Percentiles rank a stretch among this genome's conserved stretches.
phyloP scores from a whole-genome alignment of 2,329 filamentous ascomycete genomes.

The Pyrenophora tritici-repentis region DNA sequence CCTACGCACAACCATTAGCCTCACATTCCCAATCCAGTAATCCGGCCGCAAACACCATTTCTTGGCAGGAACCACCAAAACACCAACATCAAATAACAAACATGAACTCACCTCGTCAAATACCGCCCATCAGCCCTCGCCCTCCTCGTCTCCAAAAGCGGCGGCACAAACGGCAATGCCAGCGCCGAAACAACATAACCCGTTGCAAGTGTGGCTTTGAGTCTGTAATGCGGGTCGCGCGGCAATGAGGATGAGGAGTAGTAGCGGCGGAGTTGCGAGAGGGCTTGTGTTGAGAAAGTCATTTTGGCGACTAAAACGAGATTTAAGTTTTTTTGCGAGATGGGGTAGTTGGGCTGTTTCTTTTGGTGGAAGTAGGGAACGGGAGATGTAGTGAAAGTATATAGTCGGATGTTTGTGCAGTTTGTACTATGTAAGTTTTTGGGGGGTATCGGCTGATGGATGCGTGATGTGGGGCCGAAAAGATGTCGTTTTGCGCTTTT shows the following conservation, averaged over 20 bases:
- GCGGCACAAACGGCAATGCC: constrained; percentile 48
- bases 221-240: constrained; percentile 42
- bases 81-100: no score
- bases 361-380: not conserved
- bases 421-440: no score
- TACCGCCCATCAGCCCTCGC: constrained; percentile 45
- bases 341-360: no score
- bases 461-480: no score
- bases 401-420: no score
- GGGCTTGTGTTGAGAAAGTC: constrained; percentile 38
- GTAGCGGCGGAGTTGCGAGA: constrained; percentile 44
- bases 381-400: no score
- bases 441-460: no score
- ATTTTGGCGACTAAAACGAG: no score
- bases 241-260: constrained; percentile 39
- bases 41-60: not conserved
- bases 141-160: constrained; percentile 45
- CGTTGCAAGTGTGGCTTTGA: constrained; percentile 45
- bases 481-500: not conserved
- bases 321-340: constrained; percentile 26
- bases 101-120: constrained; percentile 42
- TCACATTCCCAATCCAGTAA: not conserved
- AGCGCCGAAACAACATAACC: constrained; percentile 47
- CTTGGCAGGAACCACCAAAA: not conserved
- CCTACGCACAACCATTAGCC: constrained; percentile 16